Conservation (phyloP, 1,139 yeast genomes). For the Kazachstania sp. region DNA sequence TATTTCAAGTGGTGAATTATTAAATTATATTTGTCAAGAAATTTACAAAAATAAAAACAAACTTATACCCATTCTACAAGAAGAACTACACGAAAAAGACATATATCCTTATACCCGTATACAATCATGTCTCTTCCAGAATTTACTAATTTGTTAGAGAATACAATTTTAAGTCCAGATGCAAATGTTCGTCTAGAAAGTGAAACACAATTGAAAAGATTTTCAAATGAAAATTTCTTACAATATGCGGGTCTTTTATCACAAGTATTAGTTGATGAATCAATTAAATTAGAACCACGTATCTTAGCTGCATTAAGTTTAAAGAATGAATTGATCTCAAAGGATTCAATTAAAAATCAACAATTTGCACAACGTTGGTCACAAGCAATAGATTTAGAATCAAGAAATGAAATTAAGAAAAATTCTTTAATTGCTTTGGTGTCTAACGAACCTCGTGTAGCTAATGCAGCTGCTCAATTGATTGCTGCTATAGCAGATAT, state of each 20-base stretch:
- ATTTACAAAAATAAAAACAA: background rate
- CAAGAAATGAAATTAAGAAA: conserved; percentile 59
- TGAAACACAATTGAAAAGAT: conserved; percentile 64
- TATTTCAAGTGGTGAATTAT: no score
- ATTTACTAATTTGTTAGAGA: conserved; percentile 65
- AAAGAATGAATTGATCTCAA: conserved; percentile 81
- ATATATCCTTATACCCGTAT: background rate
- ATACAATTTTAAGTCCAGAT: conserved; percentile 61
- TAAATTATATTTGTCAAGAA: no score
- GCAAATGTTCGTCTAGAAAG: conserved; percentile 69
- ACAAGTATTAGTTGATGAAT: conserved; percentile 60
- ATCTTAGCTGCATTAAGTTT: conserved; percentile 85
- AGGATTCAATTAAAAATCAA: conserved; percentile 45
- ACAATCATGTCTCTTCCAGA: conserved; percentile 36
- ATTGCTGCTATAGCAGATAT: conserved; percentile 95
- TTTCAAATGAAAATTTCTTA: conserved; percentile 69
- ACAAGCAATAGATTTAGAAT: conserved; percentile 38
- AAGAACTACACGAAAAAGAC: background rate
- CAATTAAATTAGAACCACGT: conserved; percentile 70
- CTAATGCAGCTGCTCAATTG: conserved; percentile 83
- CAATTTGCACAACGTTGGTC: conserved; percentile 45
- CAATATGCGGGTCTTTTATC: conserved; percentile 64
- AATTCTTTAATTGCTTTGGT: conserved; percentile 57
- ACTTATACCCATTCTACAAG: background rate
- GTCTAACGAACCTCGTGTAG: conserved; percentile 65